Percentiles rank a stretch among this genome's conserved stretches.
phyloP scores from a whole-genome alignment of 1,139 yeast species.

The Yamadazyma taylorii region DNA sequence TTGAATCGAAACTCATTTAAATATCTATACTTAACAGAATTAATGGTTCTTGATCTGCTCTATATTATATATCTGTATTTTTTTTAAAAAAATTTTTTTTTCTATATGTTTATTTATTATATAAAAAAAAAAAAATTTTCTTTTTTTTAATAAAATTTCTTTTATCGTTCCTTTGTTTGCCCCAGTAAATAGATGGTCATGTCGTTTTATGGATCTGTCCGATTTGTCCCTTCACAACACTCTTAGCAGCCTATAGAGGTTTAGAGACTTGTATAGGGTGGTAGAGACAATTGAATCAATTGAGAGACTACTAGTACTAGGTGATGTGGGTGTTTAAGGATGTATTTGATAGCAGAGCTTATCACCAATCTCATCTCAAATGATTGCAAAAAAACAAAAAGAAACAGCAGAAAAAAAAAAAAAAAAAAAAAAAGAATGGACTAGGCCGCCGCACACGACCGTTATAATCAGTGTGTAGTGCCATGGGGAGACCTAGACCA shows the following conservation, averaged over 20 bases:
- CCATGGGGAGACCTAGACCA: no score
- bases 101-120: slow-evolving; percentile 1
- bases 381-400: slow-evolving; percentile 2
- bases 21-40: neutral
- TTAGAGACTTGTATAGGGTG: no score
- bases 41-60: slow-evolving; percentile 13
- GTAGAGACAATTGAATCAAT: no score
- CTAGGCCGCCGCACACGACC: slow-evolving; percentile 1
- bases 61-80: slow-evolving; percentile 4
- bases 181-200: neutral
- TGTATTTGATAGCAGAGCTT: no score
- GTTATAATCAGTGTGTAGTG: neutral
- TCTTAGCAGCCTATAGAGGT: no score
- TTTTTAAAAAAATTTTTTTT: slow-evolving; percentile 11
- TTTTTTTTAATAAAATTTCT: slow-evolving; percentile 7
- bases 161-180: slow-evolving; percentile 10
- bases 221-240: no score
- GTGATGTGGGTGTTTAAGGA: no score
- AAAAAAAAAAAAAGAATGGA: neutral
- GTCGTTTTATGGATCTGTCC: no score
- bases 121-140: slow-evolving; percentile 10
- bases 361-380: slow-evolving; percentile 2
- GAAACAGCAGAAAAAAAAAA: neutral
- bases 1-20: slow-evolving; percentile 8
- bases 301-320: no score